phyloP scores from a whole-genome alignment of 129 eudicot genomes.

The Pittosporum tobira region DNA sequence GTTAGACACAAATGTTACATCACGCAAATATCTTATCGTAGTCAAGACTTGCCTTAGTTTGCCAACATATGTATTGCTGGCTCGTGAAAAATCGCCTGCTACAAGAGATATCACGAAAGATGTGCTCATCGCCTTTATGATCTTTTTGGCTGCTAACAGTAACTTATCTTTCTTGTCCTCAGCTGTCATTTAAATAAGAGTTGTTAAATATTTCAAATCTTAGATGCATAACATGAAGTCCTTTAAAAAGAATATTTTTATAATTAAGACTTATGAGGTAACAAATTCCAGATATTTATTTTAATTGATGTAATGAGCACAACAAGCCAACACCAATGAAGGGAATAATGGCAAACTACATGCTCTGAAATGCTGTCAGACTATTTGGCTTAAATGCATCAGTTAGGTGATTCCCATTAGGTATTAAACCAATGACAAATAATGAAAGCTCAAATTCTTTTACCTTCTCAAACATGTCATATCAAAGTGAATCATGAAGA shows the following conservation, averaged over 20 bases:
- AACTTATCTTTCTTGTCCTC: conserved; percentile 68
- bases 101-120: conserved; percentile 74
- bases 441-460: too few species aligned
- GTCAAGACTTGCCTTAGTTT: conserved; percentile 60
- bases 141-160: conserved; percentile 70
- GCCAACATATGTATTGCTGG: conserved; percentile 85
- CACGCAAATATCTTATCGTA: not conserved
- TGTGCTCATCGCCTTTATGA: conserved; percentile 76
- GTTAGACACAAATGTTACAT: not conserved
- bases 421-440: too few species aligned
- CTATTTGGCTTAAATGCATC: too few species aligned
- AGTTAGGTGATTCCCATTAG: too few species aligned
- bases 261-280: not conserved
- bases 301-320: too few species aligned
- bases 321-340: too few species aligned
- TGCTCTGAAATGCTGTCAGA: too few species aligned
- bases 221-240: not conserved
- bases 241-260: not conserved
- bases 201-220: not conserved
- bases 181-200: conserved; percentile 37
- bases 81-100: conserved; percentile 80
- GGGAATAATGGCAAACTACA: too few species aligned
- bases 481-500: too few species aligned
- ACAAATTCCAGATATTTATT: not conserved
- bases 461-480: too few species aligned